Percentiles rank a stretch among this genome's conserved stretches.
These are phyloP conservation scores for Chytriomyces sp. DNA, from an alignment of 192 early-diverging fungal genomes.

Conservation along the genomic window DNA sequence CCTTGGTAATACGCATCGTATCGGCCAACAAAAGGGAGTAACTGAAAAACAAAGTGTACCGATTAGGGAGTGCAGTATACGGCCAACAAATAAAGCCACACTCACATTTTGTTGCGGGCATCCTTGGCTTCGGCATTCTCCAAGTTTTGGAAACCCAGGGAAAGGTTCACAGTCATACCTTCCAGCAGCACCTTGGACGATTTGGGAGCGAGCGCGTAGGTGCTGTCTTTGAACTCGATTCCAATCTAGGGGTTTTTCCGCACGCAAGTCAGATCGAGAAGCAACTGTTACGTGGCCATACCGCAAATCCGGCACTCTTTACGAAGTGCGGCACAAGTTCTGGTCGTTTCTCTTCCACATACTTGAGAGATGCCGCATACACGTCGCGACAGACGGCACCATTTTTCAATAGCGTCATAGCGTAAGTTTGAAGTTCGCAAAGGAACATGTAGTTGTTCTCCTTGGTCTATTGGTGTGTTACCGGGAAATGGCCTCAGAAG, in stretches of 20 bases:
- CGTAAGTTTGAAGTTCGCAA: constrained; percentile 77
- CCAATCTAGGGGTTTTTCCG: constrained; percentile 66
- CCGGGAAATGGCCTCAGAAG: background rate
- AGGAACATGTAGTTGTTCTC: constrained; percentile 94
- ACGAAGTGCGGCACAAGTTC: constrained; percentile 86
- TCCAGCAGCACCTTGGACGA: constrained; percentile 66
- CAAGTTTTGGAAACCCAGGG: constrained; percentile 84
- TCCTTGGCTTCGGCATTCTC: constrained; percentile 72
- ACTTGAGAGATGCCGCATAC: constrained; percentile 68
- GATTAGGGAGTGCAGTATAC: too few species aligned
- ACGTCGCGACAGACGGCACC: constrained; percentile 78
- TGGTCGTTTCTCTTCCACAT: constrained; percentile 76
- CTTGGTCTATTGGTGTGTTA: constrained; percentile 65
- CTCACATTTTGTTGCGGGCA: constrained; percentile 67
- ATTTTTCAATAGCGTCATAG: constrained; percentile 68
- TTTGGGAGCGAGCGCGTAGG: constrained; percentile 74
- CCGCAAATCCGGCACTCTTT: constrained; percentile 83
- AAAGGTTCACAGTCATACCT: constrained; percentile 85
- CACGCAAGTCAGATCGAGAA: too few species aligned
- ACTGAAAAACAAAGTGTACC: too few species aligned
- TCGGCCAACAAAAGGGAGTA: constrained; percentile 88
- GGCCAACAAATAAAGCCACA: too few species aligned
- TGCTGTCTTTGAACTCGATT: constrained; percentile 89
- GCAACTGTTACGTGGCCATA: constrained; percentile 36
- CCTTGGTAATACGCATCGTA: constrained; percentile 67